Conservation (phyloP, 228 moss, liverwort and hornwort species). For the Sphagnum magellanicum region DNA sequence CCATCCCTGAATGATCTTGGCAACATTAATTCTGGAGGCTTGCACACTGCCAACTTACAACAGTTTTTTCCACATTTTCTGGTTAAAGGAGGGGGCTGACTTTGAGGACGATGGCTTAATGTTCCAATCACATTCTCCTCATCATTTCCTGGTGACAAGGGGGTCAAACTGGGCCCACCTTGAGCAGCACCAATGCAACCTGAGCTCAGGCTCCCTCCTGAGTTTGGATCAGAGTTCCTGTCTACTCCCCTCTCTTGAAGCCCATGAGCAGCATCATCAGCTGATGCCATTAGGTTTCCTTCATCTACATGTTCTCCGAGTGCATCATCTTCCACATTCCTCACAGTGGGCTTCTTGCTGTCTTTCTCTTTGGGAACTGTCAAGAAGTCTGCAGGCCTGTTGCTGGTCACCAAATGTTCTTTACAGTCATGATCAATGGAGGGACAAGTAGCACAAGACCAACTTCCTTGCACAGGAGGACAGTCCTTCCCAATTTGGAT, state of each 20-base stretch:
- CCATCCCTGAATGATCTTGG: too few relatives aligned
- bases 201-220: conserved; percentile 3
- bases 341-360: conserved; percentile 33
- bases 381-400: neutral
- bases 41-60: too few relatives aligned
- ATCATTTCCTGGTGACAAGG: conserved; percentile 15
- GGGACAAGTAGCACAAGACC: conserved; percentile 39
- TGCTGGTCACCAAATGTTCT: neutral
- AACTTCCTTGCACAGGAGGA: conserved; percentile 27
- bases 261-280: conserved; percentile 12
- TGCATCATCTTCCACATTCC: conserved; percentile 24
- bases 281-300: conserved; percentile 13
- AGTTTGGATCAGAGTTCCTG: conserved; percentile 14
- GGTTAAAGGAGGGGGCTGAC: too few relatives aligned
- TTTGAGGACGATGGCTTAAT: too few relatives aligned
- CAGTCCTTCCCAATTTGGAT: conserved; percentile 44
- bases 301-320: conserved; percentile 22
- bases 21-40: too few relatives aligned
- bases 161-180: conserved; percentile 18
- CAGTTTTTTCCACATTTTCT: too few relatives aligned
- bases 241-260: conserved; percentile 22
- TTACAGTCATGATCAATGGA: neutral
- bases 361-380: conserved; percentile 26
- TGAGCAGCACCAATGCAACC: conserved; percentile 10
- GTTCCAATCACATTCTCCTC: too few relatives aligned